A percentile compares a stretch with the other conserved stretches of the same genome.
These are phyloP conservation scores for Lipomyces anomalus DNA, from an alignment of 805 yeast species.

Conservation along the genomic window DNA sequence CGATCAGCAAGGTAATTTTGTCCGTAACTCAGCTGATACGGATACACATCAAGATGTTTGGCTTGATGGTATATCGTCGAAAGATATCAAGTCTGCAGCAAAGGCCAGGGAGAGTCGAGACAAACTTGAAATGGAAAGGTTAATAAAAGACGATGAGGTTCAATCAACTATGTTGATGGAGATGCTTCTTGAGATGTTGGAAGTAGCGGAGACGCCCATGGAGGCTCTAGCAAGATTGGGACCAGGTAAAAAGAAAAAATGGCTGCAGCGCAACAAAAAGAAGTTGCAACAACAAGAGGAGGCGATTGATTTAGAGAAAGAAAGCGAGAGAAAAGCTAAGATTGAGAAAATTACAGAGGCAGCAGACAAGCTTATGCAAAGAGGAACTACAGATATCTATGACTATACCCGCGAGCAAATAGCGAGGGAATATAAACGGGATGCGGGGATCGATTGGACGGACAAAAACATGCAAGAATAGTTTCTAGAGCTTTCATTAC, in stretches of 20 bases:
- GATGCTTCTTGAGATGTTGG: constrained; percentile 41
- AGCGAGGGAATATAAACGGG: constrained; percentile 39
- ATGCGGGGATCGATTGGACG: constrained; percentile 40
- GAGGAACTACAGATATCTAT: constrained; percentile 43
- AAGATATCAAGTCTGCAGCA: constrained; percentile 38
- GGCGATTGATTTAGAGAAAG: constrained; percentile 5
- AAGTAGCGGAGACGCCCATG: constrained; percentile 54
- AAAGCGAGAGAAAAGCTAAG: constrained; percentile 26
- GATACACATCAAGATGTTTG: constrained; percentile 40
- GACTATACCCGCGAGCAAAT: constrained; percentile 54
- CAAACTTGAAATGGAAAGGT: constrained; percentile 6
- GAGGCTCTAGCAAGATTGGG: constrained; percentile 44
- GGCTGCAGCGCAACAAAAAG: constrained; percentile 15
- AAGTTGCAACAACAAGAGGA: constrained; percentile 3
- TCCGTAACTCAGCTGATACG: constrained; percentile 37
- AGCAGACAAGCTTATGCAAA: constrained; percentile 42
- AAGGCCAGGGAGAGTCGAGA: constrained; percentile 28
- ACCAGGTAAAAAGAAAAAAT: constrained; percentile 16
- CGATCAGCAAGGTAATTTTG: constrained; percentile 56
- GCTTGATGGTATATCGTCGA: constrained; percentile 35
- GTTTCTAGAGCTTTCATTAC: too few relatives aligned
- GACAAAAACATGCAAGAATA: too few relatives aligned
- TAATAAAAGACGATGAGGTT: constrained; percentile 4
- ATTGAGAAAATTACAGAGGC: constrained; percentile 44
- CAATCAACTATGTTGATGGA: constrained; percentile 27